Evolutionary conservation across 163 green algal genomes (phyloP), one percentile per base, ranked within the genome.

Genomic region (Chlorella variabilis): DNA sequence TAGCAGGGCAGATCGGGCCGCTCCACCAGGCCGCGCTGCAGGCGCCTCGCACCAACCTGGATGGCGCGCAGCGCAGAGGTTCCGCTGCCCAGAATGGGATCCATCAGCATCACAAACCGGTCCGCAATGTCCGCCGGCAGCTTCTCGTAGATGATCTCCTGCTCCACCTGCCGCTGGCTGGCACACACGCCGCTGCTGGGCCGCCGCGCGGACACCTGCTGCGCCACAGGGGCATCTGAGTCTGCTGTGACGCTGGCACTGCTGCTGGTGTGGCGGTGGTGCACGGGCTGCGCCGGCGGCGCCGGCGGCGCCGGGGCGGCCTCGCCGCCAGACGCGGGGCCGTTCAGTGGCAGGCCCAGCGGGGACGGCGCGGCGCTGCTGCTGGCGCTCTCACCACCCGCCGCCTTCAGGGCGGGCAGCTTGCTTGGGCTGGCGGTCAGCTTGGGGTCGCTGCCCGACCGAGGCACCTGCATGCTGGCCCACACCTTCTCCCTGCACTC

Each of bases 21-120:
- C n/a, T n/a, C n/a, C n/a, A n/a, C n/a, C n/a, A n/a, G n/a, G n/a
- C n/a, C n/a, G n/a, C n/a, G n/a, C n/a, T n/a, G n/a, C n/a, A n/a
- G n/a, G n/a, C n/a, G n/a, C n/a, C n/a, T n/a, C n/a, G n/a, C 39
- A 9, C 65, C 3, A 66, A 92, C 92, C 88, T 94, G 67, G 38
- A 98, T 94, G n/a, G 92, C 92, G 31, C 91, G 85, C 51, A 83
- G 85, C 18, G 94, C 93, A 27, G 93, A 96, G 81, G 92, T 93
- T 56, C 94, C 94, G 1, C 94, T 98, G 38, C 91, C 97, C 68
- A 99, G 90, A 45, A 99, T 95, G 23, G 97, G 97, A 86, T 99
- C 97, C 88, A 99, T 91, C 65, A 99, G 91, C 78, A 99, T 89
- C 80, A 99, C 97, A 82, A 96, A 93, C 41, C 97, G 90, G 39